Evolutionary conservation across 805 yeast genomes (phyloP).

Genomic region (Metschnikowia corniflorae): DNA sequence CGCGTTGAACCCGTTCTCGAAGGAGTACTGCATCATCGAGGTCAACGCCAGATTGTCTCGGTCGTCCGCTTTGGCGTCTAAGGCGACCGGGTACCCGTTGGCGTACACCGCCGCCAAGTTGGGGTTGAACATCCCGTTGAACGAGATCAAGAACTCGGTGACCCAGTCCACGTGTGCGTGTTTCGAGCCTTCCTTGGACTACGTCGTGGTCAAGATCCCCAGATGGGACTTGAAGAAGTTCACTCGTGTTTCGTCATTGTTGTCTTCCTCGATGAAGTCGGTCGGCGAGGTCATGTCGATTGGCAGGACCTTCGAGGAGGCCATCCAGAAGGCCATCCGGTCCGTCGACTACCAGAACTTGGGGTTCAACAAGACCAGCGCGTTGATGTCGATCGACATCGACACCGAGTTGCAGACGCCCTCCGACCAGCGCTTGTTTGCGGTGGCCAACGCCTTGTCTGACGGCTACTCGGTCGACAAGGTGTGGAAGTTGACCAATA

Average conservation of each 20-base stretch:
- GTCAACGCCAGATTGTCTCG: slow-evolving; percentile 97
- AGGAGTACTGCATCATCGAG: slow-evolving; percentile 95
- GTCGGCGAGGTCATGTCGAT: slow-evolving; percentile 99
- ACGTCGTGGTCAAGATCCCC: slow-evolving; percentile 96
- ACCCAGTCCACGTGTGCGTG: slow-evolving; percentile 93
- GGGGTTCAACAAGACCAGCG: slow-evolving; percentile 84
- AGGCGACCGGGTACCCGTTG: slow-evolving; percentile 97
- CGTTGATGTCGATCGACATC: slow-evolving; percentile 86
- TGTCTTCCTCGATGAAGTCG: slow-evolving; percentile 94
- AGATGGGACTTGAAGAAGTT: slow-evolving; percentile 98
- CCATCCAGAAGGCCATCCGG: slow-evolving; percentile 95
- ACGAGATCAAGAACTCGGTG: slow-evolving; percentile 88
- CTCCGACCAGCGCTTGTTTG: slow-evolving; percentile 94
- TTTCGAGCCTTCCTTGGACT: slow-evolving; percentile 96
- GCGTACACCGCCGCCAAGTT: slow-evolving; percentile 98
- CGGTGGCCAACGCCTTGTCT: slow-evolving; percentile 90
- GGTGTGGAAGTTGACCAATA: slow-evolving; percentile 86
- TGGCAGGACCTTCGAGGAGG: slow-evolving; percentile 97
- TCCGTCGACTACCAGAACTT: slow-evolving; percentile 93
- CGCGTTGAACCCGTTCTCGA: slow-evolving; percentile 88
- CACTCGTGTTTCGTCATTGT: slow-evolving; percentile 81
- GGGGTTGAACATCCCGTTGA: slow-evolving; percentile 88
- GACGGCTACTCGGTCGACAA: slow-evolving; percentile 88
- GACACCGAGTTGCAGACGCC: slow-evolving; percentile 94
- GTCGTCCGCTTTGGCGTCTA: slow-evolving; percentile 98